Conservation (phyloP, 805 yeast species). For the Candida chauliodis region DNA sequence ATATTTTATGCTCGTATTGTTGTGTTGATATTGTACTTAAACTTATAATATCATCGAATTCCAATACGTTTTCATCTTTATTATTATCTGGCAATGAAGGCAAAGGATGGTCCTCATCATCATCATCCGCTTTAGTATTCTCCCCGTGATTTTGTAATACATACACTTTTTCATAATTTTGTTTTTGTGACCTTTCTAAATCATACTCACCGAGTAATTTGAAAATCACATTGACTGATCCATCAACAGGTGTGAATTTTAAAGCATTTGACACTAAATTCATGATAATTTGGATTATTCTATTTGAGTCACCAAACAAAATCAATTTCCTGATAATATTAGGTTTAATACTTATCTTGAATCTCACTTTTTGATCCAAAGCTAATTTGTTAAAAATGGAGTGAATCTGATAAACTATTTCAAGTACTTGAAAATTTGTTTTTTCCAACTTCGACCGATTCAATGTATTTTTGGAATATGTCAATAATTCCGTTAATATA, state of each 20-base stretch:
- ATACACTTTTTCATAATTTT: slow-evolving; percentile 46
- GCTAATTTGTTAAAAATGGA: slow-evolving; percentile 83
- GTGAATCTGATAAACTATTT: slow-evolving; percentile 78
- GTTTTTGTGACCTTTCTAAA: slow-evolving; percentile 35
- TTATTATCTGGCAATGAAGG: neutral
- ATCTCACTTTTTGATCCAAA: slow-evolving; percentile 66
- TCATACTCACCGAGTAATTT: slow-evolving; percentile 70
- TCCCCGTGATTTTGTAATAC: slow-evolving; percentile 22
- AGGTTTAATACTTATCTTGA: slow-evolving; percentile 61
- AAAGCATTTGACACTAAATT: slow-evolving; percentile 85
- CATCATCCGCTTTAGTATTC: neutral
- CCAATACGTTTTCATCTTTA: neutral
- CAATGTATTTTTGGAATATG: slow-evolving; percentile 88
- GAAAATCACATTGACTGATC: slow-evolving; percentile 65
- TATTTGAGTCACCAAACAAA: slow-evolving; percentile 81
- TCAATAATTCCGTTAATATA: slow-evolving; percentile 82
- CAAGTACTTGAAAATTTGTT: slow-evolving; percentile 72
- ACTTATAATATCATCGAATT: slow-evolving; percentile 21
- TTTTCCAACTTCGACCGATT: slow-evolving; percentile 81
- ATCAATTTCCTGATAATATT: slow-evolving; percentile 57
- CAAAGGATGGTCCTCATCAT: neutral
- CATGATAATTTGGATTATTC: slow-evolving; percentile 89
- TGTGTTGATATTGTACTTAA: slow-evolving; percentile 32
- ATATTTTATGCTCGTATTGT: slow-evolving; percentile 36
- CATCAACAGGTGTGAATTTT: slow-evolving; percentile 92